Percentiles rank a stretch among this genome's conserved stretches.
These are phyloP conservation scores for Picea sitchensis DNA, from an alignment of 75 land plant species.

Conservation along the genomic window DNA sequence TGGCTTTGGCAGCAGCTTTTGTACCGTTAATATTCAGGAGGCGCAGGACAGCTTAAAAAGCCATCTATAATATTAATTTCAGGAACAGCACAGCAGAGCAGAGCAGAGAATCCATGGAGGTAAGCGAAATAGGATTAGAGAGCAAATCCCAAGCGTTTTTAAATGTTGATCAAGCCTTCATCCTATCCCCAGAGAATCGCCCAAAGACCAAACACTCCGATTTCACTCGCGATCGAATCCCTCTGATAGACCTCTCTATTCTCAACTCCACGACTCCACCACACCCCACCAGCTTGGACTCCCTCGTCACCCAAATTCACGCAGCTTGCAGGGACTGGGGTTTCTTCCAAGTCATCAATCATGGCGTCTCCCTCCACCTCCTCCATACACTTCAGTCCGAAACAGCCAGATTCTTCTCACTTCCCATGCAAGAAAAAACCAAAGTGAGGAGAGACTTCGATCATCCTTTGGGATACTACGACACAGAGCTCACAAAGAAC, in stretches of 20 bases:
- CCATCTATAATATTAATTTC: too few relatives aligned
- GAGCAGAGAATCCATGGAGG: too few relatives aligned
- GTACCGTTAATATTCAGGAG: too few relatives aligned
- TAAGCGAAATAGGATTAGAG: not conserved
- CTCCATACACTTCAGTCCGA: constrained; percentile 37
- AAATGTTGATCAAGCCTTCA: constrained; percentile 49
- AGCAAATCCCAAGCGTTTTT: constrained; percentile 76
- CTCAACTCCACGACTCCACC: too few relatives aligned
- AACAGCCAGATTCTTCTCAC: not conserved
- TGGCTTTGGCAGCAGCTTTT: too few relatives aligned
- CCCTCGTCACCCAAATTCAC: constrained; percentile 18
- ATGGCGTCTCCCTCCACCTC: constrained; percentile 53
- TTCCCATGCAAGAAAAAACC: not conserved
- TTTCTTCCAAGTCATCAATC: constrained; percentile 85
- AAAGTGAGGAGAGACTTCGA: not conserved
- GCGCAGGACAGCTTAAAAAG: not conserved
- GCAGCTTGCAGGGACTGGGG: constrained; percentile 78
- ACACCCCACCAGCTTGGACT: too few relatives aligned
- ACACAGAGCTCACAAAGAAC: constrained; percentile 84
- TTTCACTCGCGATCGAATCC: too few relatives aligned
- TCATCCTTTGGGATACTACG: constrained; percentile 64
- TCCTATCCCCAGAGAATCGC: too few relatives aligned
- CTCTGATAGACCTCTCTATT: too few relatives aligned
- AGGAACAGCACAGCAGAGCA: too few relatives aligned
- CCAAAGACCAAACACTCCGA: too few relatives aligned